Percentiles rank a stretch among this genome's conserved stretches.
These are phyloP conservation scores for Puccinia novopanici DNA, from an alignment of 1,284 basidiomycete species.

Conservation along the genomic window DNA sequence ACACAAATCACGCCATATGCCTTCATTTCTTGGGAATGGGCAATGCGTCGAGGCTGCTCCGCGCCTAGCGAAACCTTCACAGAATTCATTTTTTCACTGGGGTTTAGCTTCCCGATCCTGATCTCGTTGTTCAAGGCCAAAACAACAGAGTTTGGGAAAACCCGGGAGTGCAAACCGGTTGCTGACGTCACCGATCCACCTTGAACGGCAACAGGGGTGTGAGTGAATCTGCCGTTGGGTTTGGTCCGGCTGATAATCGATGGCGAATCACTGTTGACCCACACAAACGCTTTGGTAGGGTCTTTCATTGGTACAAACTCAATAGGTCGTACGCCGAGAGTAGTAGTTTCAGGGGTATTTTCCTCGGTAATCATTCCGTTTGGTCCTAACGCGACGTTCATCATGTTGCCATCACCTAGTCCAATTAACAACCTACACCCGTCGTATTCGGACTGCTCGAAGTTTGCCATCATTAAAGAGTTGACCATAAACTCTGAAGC, in stretches of 20 bases:
- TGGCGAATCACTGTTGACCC: conserved; percentile 28
- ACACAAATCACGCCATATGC: conserved; percentile 42
- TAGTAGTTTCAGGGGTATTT: not conserved
- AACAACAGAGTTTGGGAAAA: conserved; percentile 4
- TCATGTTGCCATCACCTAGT: conserved; percentile 28
- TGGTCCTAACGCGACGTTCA: conserved; percentile 2
- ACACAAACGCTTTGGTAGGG: not conserved
- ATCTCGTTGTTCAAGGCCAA: conserved; percentile 10
- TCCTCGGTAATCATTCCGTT: not conserved
- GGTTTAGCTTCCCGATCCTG: conserved; percentile 19
- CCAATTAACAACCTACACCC: conserved; percentile 14
- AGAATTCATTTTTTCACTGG: conserved; percentile 7
- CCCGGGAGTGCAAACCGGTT: not conserved
- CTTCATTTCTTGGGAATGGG: conserved; percentile 20
- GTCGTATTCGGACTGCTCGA: not conserved
- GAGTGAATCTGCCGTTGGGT: conserved; percentile 12
- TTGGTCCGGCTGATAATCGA: not conserved
- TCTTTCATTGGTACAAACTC: conserved; percentile 3
- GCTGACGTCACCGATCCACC: not conserved
- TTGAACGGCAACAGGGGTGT: conserved; percentile 12
- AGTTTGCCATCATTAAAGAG: conserved; percentile 19
- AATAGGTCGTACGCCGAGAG: conserved; percentile 25
- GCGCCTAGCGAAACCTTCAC: conserved; percentile 32
- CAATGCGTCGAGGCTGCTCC: conserved; percentile 37
- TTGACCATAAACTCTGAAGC: conserved; percentile 30